Evolutionary conservation across 441 rosid species (phyloP), one percentile per base, ranked within the genome.

Genomic region (Brassica balearica): DNA sequence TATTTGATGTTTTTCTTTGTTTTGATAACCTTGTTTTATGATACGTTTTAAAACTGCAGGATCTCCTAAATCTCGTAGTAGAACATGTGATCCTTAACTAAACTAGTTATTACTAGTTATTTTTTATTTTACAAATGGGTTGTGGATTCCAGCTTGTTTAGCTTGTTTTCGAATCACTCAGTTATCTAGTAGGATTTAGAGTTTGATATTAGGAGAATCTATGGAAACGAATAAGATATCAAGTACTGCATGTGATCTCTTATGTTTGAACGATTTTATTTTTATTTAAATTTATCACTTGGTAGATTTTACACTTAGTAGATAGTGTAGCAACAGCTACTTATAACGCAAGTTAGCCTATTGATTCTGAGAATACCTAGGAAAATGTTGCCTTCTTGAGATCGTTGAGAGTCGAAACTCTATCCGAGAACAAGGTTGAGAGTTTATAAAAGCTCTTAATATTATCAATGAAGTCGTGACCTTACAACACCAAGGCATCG

Each of bases 81-180:
- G 19, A 36, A 38, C 8, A 41, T 75, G 62, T 58, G 66, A 58
- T 46, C 68, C 73, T 59, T 43, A 56, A 56, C 22, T 66, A 55
- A 46, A 51, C 6, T 6, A 27, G 15, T 32, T 59, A 59, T 66
- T 38, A 56, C 17, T 66, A 74, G 12, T 53, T 48, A 4, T 11
- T 46, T 34, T 60, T 34, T 9, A 9, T 29, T 9, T 20, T 55
- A 34, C 58, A 51, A 20, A 58, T 34, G 38, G 25, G 7, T 58
- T 56, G 58, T 66, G 78, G 65, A 56, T 41, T 67, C 58, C 12
- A 56, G 58, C 27, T 66, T 34, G 43, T 66, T 65, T 65, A 32
- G 27, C 25, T 66, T 32, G 71, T 36, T 55, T 65, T 32, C 2
- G 2, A 64, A 65, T 8, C 14, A 53, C 64, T 51, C 41, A 53